These are phyloP conservation scores for Jatropha podagrica DNA, from an alignment of 441 rosid species.

Conservation along the genomic window DNA sequence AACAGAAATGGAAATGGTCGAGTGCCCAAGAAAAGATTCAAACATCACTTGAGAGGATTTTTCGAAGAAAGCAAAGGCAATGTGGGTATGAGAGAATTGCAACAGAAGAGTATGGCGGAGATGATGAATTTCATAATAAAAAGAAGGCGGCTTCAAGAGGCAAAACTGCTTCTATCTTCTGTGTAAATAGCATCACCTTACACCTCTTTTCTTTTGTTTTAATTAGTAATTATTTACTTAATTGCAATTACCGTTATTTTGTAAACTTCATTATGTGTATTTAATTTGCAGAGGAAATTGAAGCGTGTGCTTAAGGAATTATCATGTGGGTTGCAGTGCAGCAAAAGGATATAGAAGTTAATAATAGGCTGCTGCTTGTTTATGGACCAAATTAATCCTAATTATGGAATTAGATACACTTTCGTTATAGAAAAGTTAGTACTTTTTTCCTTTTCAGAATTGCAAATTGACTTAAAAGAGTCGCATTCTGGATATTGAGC, in stretches of 20 bases:
- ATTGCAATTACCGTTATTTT: neutral
- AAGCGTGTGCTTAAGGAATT: constrained; percentile 37
- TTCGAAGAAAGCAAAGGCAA: constrained; percentile 23
- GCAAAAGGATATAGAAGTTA: neutral
- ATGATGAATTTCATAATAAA: constrained; percentile 15
- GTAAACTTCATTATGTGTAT: neutral
- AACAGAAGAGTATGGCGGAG: constrained; percentile 13
- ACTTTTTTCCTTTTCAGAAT: too few relatives aligned
- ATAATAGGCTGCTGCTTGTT: neutral
- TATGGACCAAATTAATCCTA: neutral
- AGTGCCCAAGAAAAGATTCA: constrained; percentile 29
- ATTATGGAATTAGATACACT: neutral
- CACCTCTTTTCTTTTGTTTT: neutral
- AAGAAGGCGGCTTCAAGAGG: constrained; percentile 18
- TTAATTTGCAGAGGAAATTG: constrained; percentile 44
- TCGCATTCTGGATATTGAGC: too few relatives aligned
- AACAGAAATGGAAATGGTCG: constrained; percentile 42
- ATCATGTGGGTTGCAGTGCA: constrained; percentile 29
- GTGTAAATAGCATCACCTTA: constrained; percentile 23
- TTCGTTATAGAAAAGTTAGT: neutral
- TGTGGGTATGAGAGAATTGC: constrained; percentile 35
- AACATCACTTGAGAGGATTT: constrained; percentile 30
- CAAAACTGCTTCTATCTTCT: constrained; percentile 15
- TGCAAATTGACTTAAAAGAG: too few relatives aligned
- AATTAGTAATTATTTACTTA: neutral